These are phyloP conservation scores for Scedosporium apiospermum DNA, from an alignment of 2,329 filamentous ascomycete species.

Conservation along the genomic window DNA sequence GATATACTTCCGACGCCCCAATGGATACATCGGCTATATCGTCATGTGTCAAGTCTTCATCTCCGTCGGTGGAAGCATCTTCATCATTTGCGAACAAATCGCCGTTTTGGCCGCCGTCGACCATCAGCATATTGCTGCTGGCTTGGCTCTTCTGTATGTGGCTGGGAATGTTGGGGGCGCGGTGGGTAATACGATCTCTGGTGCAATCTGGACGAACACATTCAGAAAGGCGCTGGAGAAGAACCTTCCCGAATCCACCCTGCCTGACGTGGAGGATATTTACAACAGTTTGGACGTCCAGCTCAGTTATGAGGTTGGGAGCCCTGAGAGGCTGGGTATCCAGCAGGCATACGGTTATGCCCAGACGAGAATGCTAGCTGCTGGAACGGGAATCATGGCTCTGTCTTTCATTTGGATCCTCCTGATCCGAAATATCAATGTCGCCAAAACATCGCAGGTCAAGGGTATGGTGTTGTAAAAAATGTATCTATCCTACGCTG, in stretches of 20 bases:
- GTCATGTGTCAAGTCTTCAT: constrained; percentile 47
- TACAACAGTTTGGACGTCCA: constrained; percentile 44
- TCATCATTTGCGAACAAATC: constrained; percentile 51
- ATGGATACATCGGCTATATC: constrained; percentile 34
- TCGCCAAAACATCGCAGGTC: constrained; percentile 36
- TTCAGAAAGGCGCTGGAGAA: constrained; percentile 40
- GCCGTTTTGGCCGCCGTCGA: constrained; percentile 49
- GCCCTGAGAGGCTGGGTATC: constrained; percentile 37
- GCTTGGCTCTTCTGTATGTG: constrained; percentile 50
- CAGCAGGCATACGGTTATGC: constrained; percentile 47
- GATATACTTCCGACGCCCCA: constrained; percentile 25
- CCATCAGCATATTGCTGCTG: constrained; percentile 53
- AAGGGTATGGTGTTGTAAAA: constrained; percentile 41
- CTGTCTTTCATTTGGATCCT: constrained; percentile 27
- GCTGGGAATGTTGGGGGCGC: constrained; percentile 51
- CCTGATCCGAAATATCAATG: constrained; percentile 39
- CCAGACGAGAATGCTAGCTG: constrained; percentile 37
- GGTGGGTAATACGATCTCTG: constrained; percentile 49
- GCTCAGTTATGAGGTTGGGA: constrained; percentile 36
- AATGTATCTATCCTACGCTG: too few relatives aligned
- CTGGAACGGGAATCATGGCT: constrained; percentile 22
- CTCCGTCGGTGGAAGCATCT: constrained; percentile 47
- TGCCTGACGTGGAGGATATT: constrained; percentile 32
- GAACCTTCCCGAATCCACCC: constrained; percentile 34
- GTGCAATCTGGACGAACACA: constrained; percentile 54